These are phyloP conservation scores for Sporisorium sorghi DNA, from an alignment of 1,284 basidiomycete genomes.

Conservation along the genomic window DNA sequence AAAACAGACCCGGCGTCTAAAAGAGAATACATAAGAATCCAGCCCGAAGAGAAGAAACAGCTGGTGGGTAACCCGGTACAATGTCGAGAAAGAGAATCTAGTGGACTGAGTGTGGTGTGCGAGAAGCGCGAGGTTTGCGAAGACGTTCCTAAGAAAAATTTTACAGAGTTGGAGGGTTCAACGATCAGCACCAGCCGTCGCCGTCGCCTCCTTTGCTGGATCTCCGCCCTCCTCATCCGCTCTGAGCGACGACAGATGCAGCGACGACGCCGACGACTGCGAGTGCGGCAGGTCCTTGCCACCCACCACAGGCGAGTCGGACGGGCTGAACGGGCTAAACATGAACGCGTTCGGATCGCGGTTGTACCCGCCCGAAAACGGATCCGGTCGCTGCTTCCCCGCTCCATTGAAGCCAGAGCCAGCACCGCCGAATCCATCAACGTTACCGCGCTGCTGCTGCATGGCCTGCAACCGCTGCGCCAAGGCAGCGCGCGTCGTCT, in stretches of 20 bases:
- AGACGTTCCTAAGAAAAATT: neutral
- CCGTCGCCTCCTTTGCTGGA: neutral
- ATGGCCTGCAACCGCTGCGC: slow-evolving; percentile 28
- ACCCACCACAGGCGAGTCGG: slow-evolving; percentile 50
- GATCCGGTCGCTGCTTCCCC: slow-evolving; percentile 8
- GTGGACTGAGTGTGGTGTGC: too few species aligned
- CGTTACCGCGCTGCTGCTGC: slow-evolving; percentile 24
- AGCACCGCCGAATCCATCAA: too few species aligned
- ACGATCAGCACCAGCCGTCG: slow-evolving; percentile 3
- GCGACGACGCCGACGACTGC: slow-evolving; percentile 13
- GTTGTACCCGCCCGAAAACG: slow-evolving; percentile 30
- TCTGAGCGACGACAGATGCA: slow-evolving; percentile 30
- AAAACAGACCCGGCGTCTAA: too few species aligned
- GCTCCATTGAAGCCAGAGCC: too few species aligned
- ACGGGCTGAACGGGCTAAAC: slow-evolving; percentile 57
- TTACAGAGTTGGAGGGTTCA: too few species aligned
- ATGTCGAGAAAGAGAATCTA: too few species aligned
- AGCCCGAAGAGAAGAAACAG: neutral
- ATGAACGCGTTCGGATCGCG: slow-evolving; percentile 52
- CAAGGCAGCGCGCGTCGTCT: slow-evolving; percentile 18
- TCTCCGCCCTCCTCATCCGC: slow-evolving; percentile 17
- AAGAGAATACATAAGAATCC: neutral
- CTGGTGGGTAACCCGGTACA: neutral
- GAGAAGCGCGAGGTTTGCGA: neutral
- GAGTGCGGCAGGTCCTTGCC: slow-evolving; percentile 44